These are phyloP conservation scores for Davidsoniella eucalypti DNA, from an alignment of 2,329 filamentous ascomycete species.

Conservation along the genomic window DNA sequence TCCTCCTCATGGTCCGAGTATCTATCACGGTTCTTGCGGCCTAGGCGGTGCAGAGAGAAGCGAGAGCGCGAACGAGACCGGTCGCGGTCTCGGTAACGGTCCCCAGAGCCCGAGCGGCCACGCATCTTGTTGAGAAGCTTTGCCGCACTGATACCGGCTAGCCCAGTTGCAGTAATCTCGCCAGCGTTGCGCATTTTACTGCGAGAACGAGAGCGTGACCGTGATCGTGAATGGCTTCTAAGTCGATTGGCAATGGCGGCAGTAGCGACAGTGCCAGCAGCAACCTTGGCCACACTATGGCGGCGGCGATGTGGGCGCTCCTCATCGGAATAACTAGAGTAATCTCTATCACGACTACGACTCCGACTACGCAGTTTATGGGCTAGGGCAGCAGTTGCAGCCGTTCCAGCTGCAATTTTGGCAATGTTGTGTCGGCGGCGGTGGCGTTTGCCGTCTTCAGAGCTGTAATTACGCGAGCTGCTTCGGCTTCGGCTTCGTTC, in stretches of 20 bases:
- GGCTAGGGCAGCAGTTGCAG: constrained; percentile 28
- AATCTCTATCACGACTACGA: constrained; percentile 21
- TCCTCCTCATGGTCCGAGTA: constrained; percentile 9
- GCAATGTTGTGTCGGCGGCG: constrained; percentile 26
- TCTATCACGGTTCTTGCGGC: constrained; percentile 15
- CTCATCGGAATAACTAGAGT: background rate
- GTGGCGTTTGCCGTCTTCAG: constrained; percentile 9
- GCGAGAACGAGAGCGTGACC: constrained; percentile 21
- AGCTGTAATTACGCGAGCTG: constrained; percentile 22
- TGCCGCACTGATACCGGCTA: constrained; percentile 42
- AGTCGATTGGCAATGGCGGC: constrained; percentile 42
- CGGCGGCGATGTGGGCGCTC: background rate
- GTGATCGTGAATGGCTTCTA: constrained; percentile 29
- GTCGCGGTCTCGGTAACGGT: constrained; percentile 30
- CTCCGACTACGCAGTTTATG: constrained; percentile 26
- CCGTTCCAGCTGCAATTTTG: constrained; percentile 36
- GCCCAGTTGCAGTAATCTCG: constrained; percentile 42
- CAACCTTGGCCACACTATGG: constrained; percentile 38
- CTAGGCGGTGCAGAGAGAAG: constrained; percentile 1
- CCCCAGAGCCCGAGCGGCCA: constrained; percentile 29
- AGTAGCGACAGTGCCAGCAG: constrained; percentile 38
- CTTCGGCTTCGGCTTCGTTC: constrained; percentile 22
- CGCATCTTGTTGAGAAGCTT: constrained; percentile 43
- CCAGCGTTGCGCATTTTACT: constrained; percentile 29
- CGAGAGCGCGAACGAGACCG: constrained; percentile 18